Evolutionary conservation across 192 early-diverging fungal genomes (phyloP), one percentile per base, ranked within the genome.

Genomic region (Podochytrium sp.): DNA sequence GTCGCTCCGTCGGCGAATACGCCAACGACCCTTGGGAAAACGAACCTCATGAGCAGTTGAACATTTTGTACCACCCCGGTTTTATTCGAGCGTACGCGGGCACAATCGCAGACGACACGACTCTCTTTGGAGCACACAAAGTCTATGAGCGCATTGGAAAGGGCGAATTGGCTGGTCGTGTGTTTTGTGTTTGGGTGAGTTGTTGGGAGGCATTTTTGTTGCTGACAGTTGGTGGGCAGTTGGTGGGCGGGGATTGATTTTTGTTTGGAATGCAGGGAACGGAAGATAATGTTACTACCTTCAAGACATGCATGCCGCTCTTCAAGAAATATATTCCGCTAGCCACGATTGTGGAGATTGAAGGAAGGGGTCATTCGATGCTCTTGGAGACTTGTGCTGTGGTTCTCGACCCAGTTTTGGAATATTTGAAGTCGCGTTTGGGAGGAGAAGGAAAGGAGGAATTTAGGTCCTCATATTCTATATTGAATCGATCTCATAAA

Each of bases 141-240:
- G 10, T 20, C 55, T 57, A 57, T 10, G 29, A 57, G 29, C 10
- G 55, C 20, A 32, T 57, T 20, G 10, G 55, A 57, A 57, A 57
- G 23, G 41, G 18, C 3, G 7, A 38, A 30, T 59, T 71, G 16
- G 12, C 4, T 4, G 32, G 23, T 35, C 25, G 55, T 20, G 38
- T 58, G 16, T n/a, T 71, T 27, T 71, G 68, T 53, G 32, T 71
- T 30, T 71, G 68, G 68, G 68, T 52, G 32, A 37, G 51, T 25
- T 4, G n/a, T 71, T 23, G 5, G n/a, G n/a, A n/a, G n/a, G n/a
- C n/a, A n/a, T n/a, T n/a, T n/a, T n/a, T n/a, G n/a, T n/a, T n/a
- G n/a, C n/a, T n/a, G n/a, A n/a, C n/a, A n/a, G n/a, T 43, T 52
- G 50, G 7, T 52, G 25, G 40, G 4, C 6, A 18, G 5, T 52